phyloP scores from a whole-genome alignment of 148 eudicot species.

The Chenopodium suecicum region DNA sequence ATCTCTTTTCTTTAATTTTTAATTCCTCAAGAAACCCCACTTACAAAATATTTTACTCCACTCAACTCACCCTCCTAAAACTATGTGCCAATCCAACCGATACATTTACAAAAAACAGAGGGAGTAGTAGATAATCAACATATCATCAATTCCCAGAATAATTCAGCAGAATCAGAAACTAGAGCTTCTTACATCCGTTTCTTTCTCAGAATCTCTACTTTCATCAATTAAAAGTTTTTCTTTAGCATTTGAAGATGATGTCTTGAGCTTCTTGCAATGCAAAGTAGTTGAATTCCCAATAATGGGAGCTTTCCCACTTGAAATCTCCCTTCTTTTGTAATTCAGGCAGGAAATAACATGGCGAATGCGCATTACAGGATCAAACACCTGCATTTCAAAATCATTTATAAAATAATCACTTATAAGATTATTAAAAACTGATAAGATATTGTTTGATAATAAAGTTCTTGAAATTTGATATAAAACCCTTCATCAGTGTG shows the following conservation, averaged over 20 bases:
- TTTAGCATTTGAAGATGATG: slow-evolving; percentile 25
- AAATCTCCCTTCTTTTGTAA: slow-evolving; percentile 32
- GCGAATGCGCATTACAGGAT: slow-evolving; percentile 50
- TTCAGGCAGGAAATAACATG: slow-evolving; percentile 42
- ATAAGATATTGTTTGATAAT: background rate
- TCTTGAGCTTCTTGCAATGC: slow-evolving; percentile 51
- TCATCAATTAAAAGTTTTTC: slow-evolving; percentile 18
- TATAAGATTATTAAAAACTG: background rate
- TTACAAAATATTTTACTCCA: no score
- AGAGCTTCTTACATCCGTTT: slow-evolving; percentile 28
- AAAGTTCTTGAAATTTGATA: background rate
- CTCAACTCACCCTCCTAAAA: no score
- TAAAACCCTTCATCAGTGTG: background rate
- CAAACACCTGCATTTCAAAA: slow-evolving; percentile 49
- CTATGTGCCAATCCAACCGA: no score
- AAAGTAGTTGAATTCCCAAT: slow-evolving; percentile 13
- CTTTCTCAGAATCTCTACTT: slow-evolving; percentile 27
- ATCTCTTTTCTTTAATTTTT: no score
- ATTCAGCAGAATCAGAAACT: background rate
- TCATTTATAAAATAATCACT: background rate
- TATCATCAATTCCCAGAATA: background rate
- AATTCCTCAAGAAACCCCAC: no score
- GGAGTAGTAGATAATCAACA: background rate
- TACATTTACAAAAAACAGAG: no score
- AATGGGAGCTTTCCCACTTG: slow-evolving; percentile 24